Base-by-base conservation (phyloP, 2,329 filamentous ascomycete genomes). In the Beauveria australis region DNA sequence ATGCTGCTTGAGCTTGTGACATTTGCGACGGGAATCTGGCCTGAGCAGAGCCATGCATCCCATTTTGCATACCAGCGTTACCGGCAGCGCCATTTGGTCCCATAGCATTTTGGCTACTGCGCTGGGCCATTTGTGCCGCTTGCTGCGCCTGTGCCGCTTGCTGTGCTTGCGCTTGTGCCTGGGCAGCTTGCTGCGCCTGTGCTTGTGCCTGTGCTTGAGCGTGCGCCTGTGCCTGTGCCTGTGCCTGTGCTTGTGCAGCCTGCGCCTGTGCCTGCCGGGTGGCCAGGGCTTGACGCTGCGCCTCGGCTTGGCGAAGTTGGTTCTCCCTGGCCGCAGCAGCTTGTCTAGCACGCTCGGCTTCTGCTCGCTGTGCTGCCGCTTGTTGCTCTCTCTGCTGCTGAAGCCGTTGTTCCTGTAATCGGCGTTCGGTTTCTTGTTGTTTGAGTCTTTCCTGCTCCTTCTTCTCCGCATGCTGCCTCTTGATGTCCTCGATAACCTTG, bases 401-500 rank as follows among this genome's bases (percentile, higher is more conserved):
- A n/a, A 72, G 72, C 59, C 70, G 76, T 61, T 80, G 76, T 44
- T 74, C 69, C 55, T 79, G 77, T 28, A 84, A 71, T 63, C 81
- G 79, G 57, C 80, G 79, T 64, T 83, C 81, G 53, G 82, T 81
- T 63, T 86, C 83, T 19, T 80, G 79, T 62, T 88, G 83, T 65
- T 86, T 83, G 59, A 85, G 78, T 73, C 91, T 91, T 68, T 94
- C 89, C 61, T 87, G 84, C 63, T 89, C 88, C 65, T 86, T 87
- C 69, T 86, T 89, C 71, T 95, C 90, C 28, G 87, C 86, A 63
- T 91, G 88, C 48, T 90, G 85, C 60, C 84, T 79, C 70, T 88
- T 90, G 67, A 97, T 96, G 61, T 90, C 89, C 61, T 91, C 91
- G 48, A 99, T 84, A 1, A 91, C 85, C 77, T 97, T 97, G 74